Evolutionary conservation across 441 rosid genomes (phyloP), one percentile per base, ranked within the genome.

Genomic region (Adansonia gregorii): DNA sequence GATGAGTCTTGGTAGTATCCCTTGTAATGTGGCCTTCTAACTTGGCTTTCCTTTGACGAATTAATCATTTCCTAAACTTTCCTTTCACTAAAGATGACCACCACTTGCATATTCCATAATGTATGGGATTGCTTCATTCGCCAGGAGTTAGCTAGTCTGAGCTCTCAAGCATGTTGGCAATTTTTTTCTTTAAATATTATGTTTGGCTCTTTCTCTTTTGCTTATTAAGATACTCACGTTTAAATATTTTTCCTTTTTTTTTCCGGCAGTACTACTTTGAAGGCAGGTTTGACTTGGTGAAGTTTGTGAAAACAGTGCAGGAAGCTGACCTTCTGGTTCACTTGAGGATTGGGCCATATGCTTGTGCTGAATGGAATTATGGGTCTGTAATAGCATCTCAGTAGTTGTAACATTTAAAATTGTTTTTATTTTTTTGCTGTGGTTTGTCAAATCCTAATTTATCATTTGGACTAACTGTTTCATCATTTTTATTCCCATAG

Each of bases 331-430:
- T 91, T 77, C 58, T 85, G 22, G 89, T 91, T 81, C 93, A 89
- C 80, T 73, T 91, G 85, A 85, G 94, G 85, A 89, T 91, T 68
- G 93, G 94, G 0, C 94, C 93, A 24, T 91, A 91, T 84, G 94
- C 84, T 52, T 89, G 94, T 77, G 93, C 94, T 41, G 93, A 91
- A 85, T 91, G 94, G 94, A 91, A 89, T 71, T 91, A 87, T 46
- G 93, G 94, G 94, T 91, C 22, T 11, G 82, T 24, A 59, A 22
- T 46, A 17, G 2, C 67, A 43, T 41, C 60, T 73, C 24, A 19
- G 2, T 19, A 19, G 3, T 43, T 52, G 3, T 45, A 41, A 41
- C 8, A 41, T 41, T 41, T 41, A 41, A 41, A 41, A 6, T 41
- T 41, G 45, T 41, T 41, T 41, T 41, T 41, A 41, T 3, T 41